phyloP scores from a whole-genome alignment of 306 rosid species.

The Nissolia schottii region DNA sequence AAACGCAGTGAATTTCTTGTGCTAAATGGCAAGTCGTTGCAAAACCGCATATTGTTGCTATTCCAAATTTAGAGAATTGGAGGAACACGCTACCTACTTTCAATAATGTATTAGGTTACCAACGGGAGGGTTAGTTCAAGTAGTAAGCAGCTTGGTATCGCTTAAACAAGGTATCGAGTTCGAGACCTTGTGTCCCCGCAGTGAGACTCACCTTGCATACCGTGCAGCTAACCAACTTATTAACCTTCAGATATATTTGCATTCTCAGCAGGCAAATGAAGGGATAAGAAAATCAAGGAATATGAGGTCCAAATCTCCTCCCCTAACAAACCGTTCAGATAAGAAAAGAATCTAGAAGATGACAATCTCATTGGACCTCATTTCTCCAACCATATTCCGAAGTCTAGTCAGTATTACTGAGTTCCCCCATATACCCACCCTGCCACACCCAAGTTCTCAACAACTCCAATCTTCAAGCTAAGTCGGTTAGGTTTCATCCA shows the following conservation, averaged over 20 bases:
- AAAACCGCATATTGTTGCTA: neutral
- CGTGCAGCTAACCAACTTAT: no score
- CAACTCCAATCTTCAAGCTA: neutral
- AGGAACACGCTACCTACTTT: neutral
- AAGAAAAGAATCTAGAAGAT: slow-evolving; percentile 64
- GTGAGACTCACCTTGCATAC: no score
- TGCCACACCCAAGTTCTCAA: neutral
- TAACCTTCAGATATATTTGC: neutral
- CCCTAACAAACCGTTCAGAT: slow-evolving; percentile 38
- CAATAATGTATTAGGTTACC: no score
- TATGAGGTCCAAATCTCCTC: slow-evolving; percentile 44
- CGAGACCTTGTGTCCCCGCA: no score
- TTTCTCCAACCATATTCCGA: slow-evolving; percentile 28
- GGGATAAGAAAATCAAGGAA: slow-evolving; percentile 53
- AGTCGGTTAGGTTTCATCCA: slow-evolving; percentile 20
- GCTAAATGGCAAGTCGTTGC: neutral
- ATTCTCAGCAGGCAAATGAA: neutral
- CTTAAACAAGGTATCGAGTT: no score
- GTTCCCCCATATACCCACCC: neutral
- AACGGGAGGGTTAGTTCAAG: no score
- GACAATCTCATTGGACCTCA: slow-evolving; percentile 47
- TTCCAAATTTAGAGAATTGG: neutral
- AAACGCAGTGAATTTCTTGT: neutral
- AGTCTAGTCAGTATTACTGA: neutral
- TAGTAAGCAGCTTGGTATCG: no score